phyloP scores from a whole-genome alignment of 768 basidiomycete species.

The Boletus tylopilopsis region DNA sequence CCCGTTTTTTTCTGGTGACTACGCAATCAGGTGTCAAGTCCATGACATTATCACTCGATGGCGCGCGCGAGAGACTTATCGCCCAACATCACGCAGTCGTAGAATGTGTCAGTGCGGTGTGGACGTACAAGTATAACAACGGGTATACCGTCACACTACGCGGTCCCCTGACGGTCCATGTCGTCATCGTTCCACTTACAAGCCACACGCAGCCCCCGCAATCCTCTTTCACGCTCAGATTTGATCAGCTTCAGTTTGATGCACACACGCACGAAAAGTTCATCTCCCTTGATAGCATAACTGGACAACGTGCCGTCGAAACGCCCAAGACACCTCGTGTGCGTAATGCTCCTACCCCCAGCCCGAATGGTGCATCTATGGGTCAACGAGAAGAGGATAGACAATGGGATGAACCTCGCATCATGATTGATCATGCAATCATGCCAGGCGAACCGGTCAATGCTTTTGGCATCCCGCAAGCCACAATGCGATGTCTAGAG shows the following conservation, averaged over 20 bases:
- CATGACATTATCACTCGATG: slow-evolving; percentile 77
- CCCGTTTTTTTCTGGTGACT: slow-evolving; percentile 82
- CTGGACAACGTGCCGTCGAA: slow-evolving; percentile 45
- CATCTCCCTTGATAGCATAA: slow-evolving; percentile 61
- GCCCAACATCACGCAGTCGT: slow-evolving; percentile 48
- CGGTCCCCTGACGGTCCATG: slow-evolving; percentile 69
- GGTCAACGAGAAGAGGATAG: slow-evolving; percentile 47
- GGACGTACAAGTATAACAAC: slow-evolving; percentile 79
- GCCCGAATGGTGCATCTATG: slow-evolving; percentile 26
- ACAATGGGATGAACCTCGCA: slow-evolving; percentile 64
- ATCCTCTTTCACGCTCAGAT: slow-evolving; percentile 44
- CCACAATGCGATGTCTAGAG: slow-evolving; percentile 86
- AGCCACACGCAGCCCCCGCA: slow-evolving; percentile 21
- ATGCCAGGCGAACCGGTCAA: slow-evolving; percentile 84
- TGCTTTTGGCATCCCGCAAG: slow-evolving; percentile 84
- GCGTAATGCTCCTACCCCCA: slow-evolving; percentile 34
- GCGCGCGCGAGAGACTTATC: slow-evolving; percentile 65
- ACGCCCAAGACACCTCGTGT: slow-evolving; percentile 36
- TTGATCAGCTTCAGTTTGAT: slow-evolving; percentile 73
- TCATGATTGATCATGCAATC: slow-evolving; percentile 55
- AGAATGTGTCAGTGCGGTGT: slow-evolving; percentile 69
- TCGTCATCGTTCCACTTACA: slow-evolving; percentile 35
- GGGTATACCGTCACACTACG: slow-evolving; percentile 76
- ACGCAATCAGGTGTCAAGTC: slow-evolving; percentile 82
- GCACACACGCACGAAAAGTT: slow-evolving; percentile 71